Base-by-base conservation (phyloP, 352 stramenopile species). In the Phytophthora capsici region DNA sequence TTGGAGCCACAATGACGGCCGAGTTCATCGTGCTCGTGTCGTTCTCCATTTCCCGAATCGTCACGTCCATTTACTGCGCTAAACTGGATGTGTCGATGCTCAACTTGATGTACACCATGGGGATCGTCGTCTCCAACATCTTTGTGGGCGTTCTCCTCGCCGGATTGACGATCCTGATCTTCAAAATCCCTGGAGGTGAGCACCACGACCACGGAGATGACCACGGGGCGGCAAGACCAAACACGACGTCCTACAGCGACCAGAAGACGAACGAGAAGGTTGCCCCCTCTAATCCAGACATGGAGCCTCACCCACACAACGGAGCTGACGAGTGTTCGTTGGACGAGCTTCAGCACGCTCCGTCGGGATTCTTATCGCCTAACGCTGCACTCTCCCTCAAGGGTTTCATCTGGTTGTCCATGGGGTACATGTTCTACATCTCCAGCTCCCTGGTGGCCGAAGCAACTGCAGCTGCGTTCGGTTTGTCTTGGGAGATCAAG, bases 1-100 rank as follows among this genome's bases (percentile, higher is more conserved):
- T 91, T 1, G 82, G 82, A 6, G 70, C 80, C 13, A 89, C 80
- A 9, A 91, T 91, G 82, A 82, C 66, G 6, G 78, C 82, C 32
- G 82, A 91, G 69, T 91, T 91, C 26, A 63, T 91, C 13, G 82
- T 91, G 55, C 70, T 91, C 38, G 52, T 91, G 1, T 87, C 78
- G 4, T 91, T 91, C 61, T 91, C 82, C 0, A 50, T 89, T 30
- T 70, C 82, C 30, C 80, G 82, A 37, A 86, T 91, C 43, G 63
- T 89, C 25, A 84, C 73, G 17, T 85, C 82, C 4, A 75, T 88
- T 26, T 80, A 88, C 69, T 91, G 82, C 45, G 77, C 79, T 8
- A 73, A 89, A 46, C 53, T 88, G 25, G 67, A 85, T 25, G 70
- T 88, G 17, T 86, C 80, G 7, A 65, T 84, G 32, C 60, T 60